Percentiles rank a stretch among this genome's conserved stretches.
phyloP scores from a whole-genome alignment of 768 basidiomycete species.

The Tricholoma sp. region DNA sequence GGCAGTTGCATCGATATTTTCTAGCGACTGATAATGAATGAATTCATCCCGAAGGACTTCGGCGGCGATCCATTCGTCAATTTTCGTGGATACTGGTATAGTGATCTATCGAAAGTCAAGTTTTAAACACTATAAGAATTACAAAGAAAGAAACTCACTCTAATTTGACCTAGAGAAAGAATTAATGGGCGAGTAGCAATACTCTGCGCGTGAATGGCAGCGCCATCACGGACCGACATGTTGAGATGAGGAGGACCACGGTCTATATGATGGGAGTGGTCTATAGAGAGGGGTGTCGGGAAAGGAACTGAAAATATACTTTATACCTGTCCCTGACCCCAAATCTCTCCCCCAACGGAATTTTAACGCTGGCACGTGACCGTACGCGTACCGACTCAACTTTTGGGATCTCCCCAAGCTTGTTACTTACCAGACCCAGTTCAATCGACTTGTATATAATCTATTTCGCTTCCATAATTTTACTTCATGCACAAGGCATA shows the following conservation, averaged over 20 bases:
- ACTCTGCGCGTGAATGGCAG: conserved; percentile 24
- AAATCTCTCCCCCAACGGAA: conserved; percentile 41
- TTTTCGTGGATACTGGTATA: conserved; percentile 78
- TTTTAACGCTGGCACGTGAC: conserved; percentile 31
- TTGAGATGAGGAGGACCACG: conserved; percentile 14
- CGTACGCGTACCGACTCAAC: conserved; percentile 16
- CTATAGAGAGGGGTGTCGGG: conserved; percentile 18
- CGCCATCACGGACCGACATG: conserved; percentile 38
- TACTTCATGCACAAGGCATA: not conserved
- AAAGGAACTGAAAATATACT: conserved; percentile 21
- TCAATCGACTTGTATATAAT: too few relatives aligned
- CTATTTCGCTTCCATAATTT: too few relatives aligned
- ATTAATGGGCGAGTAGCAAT: conserved; percentile 48
- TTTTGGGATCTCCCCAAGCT: not conserved
- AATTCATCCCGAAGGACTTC: conserved; percentile 92
- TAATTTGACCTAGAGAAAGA: conserved; percentile 42
- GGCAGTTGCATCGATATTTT: conserved; percentile 48
- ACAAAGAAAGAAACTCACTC: conserved; percentile 34
- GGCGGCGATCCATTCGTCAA: conserved; percentile 88
- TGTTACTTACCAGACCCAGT: too few relatives aligned
- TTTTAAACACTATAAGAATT: conserved; percentile 1
- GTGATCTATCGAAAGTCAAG: conserved; percentile 49
- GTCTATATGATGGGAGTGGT: conserved; percentile 12
- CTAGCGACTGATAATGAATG: conserved; percentile 55
- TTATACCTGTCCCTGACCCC: conserved; percentile 33